These are phyloP conservation scores for Leavenworthia alabamica DNA, from an alignment of 345 rosid genomes.

Conservation along the genomic window DNA sequence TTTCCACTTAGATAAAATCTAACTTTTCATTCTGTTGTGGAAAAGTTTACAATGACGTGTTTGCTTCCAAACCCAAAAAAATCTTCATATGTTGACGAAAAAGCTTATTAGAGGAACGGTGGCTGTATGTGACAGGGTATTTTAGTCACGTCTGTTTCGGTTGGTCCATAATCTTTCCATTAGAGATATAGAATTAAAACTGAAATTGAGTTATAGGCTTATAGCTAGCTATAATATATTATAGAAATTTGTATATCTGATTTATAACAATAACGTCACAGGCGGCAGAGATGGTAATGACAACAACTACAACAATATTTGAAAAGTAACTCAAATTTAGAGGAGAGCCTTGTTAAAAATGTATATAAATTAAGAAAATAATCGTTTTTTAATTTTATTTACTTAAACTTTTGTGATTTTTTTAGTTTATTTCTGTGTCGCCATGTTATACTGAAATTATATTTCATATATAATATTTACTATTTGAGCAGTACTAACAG, in stretches of 20 bases:
- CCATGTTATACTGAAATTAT: too few species aligned
- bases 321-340: background rate
- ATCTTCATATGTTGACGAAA: background rate
- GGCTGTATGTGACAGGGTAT: constrained; percentile 2
- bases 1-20: background rate
- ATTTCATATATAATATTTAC: too few species aligned
- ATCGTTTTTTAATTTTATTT: too few species aligned
- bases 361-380: too few species aligned
- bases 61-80: background rate
- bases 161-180: background rate
- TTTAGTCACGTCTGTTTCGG: background rate
- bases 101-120: background rate
- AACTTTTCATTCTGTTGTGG: background rate
- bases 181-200: background rate
- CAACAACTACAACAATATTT: background rate
- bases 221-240: background rate
- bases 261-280: background rate
- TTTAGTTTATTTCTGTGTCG: too few species aligned
- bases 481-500: too few species aligned
- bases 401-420: too few species aligned
- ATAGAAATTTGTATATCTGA: background rate
- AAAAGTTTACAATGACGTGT: background rate
- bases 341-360: background rate
- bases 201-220: background rate
- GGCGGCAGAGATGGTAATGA: background rate